These are phyloP conservation scores for Didymella sp. DNA, from an alignment of 2,329 filamentous ascomycete genomes.

Conservation along the genomic window DNA sequence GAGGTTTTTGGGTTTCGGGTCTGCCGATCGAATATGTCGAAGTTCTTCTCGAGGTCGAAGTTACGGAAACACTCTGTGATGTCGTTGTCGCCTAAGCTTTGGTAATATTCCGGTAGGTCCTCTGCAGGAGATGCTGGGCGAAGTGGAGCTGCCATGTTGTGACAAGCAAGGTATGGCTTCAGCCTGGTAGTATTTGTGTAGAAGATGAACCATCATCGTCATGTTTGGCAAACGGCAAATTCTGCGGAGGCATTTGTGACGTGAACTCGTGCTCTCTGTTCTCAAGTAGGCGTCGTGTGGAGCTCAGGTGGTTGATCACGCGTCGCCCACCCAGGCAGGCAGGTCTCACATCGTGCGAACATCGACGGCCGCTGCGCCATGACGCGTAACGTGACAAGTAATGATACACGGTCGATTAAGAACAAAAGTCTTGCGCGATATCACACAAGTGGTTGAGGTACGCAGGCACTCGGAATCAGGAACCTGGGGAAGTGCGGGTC, in stretches of 20 bases:
- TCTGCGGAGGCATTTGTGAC: constrained; percentile 31
- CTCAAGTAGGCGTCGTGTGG: constrained; percentile 27
- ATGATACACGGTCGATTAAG: not conserved
- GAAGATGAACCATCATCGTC: not conserved
- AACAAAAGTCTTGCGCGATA: not conserved
- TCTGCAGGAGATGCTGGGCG: constrained; percentile 37
- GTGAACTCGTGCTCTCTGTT: constrained; percentile 37
- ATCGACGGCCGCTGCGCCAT: not conserved
- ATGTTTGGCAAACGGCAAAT: not conserved
- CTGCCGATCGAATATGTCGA: constrained; percentile 53
- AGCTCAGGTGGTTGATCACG: constrained; percentile 37
- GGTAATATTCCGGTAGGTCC: constrained; percentile 46
- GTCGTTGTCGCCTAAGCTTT: constrained; percentile 42
- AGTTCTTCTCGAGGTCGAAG: constrained; percentile 61
- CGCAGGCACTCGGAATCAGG: too few relatives aligned
- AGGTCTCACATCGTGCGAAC: constrained; percentile 31
- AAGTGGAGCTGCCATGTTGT: constrained; percentile 38
- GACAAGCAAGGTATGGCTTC: not conserved
- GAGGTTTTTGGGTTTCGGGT: constrained; percentile 53
- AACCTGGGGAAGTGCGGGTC: not conserved
- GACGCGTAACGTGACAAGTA: not conserved
- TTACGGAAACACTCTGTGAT: constrained; percentile 56
- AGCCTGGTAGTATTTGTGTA: not conserved
- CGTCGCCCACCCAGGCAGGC: constrained; percentile 31
- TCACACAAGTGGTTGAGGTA: not conserved